These are phyloP conservation scores for Phycomyces nitens DNA, from an alignment of 192 early-diverging fungal species.

Conservation along the genomic window DNA sequence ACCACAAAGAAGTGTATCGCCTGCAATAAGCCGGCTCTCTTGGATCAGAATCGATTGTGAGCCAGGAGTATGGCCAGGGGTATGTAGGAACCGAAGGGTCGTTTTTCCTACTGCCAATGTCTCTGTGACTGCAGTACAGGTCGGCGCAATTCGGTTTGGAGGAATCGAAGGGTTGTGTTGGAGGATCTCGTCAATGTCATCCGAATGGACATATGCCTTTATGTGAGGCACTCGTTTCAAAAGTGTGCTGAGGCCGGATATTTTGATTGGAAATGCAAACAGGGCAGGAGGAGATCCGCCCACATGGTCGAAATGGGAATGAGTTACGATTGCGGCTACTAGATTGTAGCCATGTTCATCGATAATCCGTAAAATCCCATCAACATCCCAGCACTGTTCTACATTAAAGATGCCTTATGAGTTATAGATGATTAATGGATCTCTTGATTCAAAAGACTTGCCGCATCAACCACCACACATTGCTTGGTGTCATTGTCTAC, in stretches of 20 bases:
- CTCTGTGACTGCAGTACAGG: constrained; percentile 26
- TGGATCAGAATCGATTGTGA: constrained; percentile 83
- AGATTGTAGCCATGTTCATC: constrained; percentile 59
- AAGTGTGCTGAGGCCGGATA: constrained; percentile 73
- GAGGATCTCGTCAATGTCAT: constrained; percentile 68
- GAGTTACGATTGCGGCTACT: constrained; percentile 74
- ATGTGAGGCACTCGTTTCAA: constrained; percentile 72
- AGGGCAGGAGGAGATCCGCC: constrained; percentile 80
- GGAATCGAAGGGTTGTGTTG: constrained; percentile 58
- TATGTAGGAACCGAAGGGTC: constrained; percentile 76
- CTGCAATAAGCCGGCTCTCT: constrained; percentile 69
- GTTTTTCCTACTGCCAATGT: constrained; percentile 37
- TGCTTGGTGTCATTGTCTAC: constrained; percentile 63
- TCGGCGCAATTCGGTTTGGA: constrained; percentile 24
- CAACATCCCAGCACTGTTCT: constrained; percentile 88
- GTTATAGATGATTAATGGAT: too few species aligned
- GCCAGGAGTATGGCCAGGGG: constrained; percentile 91
- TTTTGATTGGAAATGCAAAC: constrained; percentile 72
- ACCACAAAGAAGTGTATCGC: constrained; percentile 82
- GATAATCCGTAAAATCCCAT: constrained; percentile 67
- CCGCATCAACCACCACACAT: constrained; percentile 82
- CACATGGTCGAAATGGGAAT: constrained; percentile 84
- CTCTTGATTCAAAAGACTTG: constrained; percentile 39
- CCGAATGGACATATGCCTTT: constrained; percentile 68
- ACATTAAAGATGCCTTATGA: neutral